Conservation (phyloP, 768 basidiomycete genomes). For the Pulveroboletus sp. region DNA sequence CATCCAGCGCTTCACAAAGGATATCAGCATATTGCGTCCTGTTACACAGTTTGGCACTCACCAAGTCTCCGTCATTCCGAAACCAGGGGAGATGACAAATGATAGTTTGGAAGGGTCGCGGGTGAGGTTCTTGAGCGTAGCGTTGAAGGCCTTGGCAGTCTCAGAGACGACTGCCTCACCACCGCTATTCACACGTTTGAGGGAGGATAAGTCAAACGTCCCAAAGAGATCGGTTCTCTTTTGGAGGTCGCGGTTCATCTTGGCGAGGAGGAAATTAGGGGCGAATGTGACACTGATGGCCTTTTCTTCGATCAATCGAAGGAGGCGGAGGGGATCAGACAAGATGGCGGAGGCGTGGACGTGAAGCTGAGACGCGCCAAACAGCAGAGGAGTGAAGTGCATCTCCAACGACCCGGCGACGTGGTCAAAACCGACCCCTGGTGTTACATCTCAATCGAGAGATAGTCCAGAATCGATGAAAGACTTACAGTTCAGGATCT, state of each 20-base stretch:
- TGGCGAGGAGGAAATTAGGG: neutral
- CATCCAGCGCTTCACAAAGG: neutral
- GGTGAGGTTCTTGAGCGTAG: slow-evolving; percentile 24
- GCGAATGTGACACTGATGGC: slow-evolving; percentile 22
- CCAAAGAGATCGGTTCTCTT: slow-evolving; percentile 15
- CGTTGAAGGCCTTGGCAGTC: slow-evolving; percentile 35
- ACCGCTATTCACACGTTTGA: neutral
- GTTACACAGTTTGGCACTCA: neutral
- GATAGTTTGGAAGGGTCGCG: slow-evolving; percentile 12
- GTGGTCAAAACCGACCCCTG: slow-evolving; percentile 40
- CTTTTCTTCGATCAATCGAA: slow-evolving; percentile 31
- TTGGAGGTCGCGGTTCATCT: neutral
- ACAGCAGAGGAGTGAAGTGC: slow-evolving; percentile 33
- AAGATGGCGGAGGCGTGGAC: slow-evolving; percentile 15
- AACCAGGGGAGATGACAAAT: slow-evolving; percentile 29
- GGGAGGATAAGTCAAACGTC: slow-evolving; percentile 27
- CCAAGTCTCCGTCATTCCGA: slow-evolving; percentile 11
- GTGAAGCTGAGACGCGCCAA: slow-evolving; percentile 21
- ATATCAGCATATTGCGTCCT: neutral
- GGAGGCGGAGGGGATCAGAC: slow-evolving; percentile 9
- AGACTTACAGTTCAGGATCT: slow-evolving; percentile 30
- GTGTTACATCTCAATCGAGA: neutral
- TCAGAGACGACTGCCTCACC: neutral
- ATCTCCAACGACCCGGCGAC: slow-evolving; percentile 38
- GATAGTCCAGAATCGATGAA: neutral